Conservation (phyloP, 768 basidiomycete genomes). For the Suillus luteus region DNA sequence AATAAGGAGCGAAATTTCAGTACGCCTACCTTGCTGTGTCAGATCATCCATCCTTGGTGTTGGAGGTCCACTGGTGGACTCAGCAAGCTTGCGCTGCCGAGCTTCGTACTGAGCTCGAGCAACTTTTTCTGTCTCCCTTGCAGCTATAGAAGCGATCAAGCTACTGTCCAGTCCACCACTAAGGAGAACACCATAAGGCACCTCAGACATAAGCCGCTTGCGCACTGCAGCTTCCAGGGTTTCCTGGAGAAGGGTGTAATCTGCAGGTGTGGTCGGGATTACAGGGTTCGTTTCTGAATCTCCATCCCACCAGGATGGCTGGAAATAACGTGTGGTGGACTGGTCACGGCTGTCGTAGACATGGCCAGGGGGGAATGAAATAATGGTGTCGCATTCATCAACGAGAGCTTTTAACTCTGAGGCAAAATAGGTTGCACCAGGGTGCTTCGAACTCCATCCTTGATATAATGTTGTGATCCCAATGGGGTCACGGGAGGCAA, state of each 20-base stretch:
- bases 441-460: constrained; percentile 84
- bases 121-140: constrained; percentile 92
- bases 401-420: constrained; percentile 93
- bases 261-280: constrained; percentile 60
- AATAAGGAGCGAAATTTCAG: background rate
- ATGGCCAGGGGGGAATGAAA: constrained; percentile 97
- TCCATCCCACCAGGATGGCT: constrained; percentile 88
- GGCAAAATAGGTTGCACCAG: constrained; percentile 87
- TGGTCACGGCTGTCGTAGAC: constrained; percentile 86
- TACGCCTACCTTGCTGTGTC: constrained; percentile 54
- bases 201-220: constrained; percentile 97
- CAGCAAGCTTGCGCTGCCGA: constrained; percentile 60
- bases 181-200: constrained; percentile 95
- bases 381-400: constrained; percentile 92
- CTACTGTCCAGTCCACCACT: constrained; percentile 96
- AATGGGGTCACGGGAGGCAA: constrained; percentile 96
- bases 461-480: constrained; percentile 99
- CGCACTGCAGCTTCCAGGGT: constrained; percentile 88
- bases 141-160: constrained; percentile 93
- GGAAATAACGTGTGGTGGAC: constrained; percentile 81
- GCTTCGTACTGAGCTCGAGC: constrained; percentile 75
- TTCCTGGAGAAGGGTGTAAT: constrained; percentile 74
- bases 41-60: constrained; percentile 50
- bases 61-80: constrained; percentile 54
- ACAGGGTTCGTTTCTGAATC: constrained; percentile 64